Percentiles rank a stretch among this genome's conserved stretches.
phyloP scores from a whole-genome alignment of 371 early-diverging fungal genomes.

The Capillidium heterosporum region DNA sequence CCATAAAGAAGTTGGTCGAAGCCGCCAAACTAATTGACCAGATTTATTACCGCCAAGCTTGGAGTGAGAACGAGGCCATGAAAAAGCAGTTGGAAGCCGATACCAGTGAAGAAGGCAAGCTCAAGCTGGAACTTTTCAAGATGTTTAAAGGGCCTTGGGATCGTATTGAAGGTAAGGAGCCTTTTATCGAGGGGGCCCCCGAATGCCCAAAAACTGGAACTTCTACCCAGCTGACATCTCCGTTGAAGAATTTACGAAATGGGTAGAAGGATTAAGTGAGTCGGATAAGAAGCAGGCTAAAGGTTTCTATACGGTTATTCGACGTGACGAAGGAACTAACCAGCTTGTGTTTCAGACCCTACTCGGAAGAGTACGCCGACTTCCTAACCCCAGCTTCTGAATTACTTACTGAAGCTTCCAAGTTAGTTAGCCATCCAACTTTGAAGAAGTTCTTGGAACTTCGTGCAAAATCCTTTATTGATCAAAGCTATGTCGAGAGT shows the following conservation, averaged over 20 bases:
- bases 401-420: slow-evolving; percentile 35
- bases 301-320: slow-evolving; percentile 45
- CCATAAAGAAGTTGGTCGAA: slow-evolving; percentile 40
- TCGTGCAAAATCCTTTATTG: slow-evolving; percentile 37
- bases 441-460: slow-evolving; percentile 33
- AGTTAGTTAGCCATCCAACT: slow-evolving; percentile 29
- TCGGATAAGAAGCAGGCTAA: slow-evolving; percentile 31
- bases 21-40: slow-evolving; percentile 38
- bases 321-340: slow-evolving; percentile 17
- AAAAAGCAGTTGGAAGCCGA: slow-evolving; percentile 22
- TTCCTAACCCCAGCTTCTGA: slow-evolving; percentile 34
- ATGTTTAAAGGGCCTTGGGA: slow-evolving; percentile 63
- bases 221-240: slow-evolving; percentile 65
- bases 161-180: slow-evolving; percentile 27
- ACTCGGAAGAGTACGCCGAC: slow-evolving; percentile 38
- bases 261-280: slow-evolving; percentile 25
- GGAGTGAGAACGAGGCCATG: slow-evolving; percentile 43
- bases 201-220: slow-evolving; percentile 39
- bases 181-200: slow-evolving; percentile 36
- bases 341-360: slow-evolving; percentile 25
- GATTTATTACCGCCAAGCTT: slow-evolving; percentile 49
- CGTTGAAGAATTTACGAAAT: slow-evolving; percentile 37
- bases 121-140: slow-evolving; percentile 28
- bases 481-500: slow-evolving; percentile 45
- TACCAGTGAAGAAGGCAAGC: slow-evolving; percentile 14